These are phyloP conservation scores for Plantago elongata DNA, from an alignment of 257 asterid species.

Conservation along the genomic window DNA sequence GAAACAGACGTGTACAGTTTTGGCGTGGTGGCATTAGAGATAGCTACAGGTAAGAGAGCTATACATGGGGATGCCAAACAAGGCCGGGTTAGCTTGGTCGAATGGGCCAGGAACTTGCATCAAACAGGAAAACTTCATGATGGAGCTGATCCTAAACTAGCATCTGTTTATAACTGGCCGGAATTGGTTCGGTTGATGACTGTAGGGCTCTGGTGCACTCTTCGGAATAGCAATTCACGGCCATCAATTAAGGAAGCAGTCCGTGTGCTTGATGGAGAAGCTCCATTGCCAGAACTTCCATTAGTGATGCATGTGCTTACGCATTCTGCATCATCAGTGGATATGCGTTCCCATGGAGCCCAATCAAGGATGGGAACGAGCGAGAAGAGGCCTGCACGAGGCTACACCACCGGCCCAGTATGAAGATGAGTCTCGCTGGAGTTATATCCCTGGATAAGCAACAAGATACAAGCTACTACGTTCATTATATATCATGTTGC, in stretches of 20 bases:
- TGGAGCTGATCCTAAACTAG: slow-evolving; percentile 27
- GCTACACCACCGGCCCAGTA: too few relatives aligned
- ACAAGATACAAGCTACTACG: too few relatives aligned
- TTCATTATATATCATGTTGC: too few relatives aligned
- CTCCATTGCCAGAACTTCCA: slow-evolving; percentile 22
- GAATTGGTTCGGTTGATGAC: slow-evolving; percentile 24
- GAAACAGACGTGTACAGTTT: slow-evolving; percentile 21
- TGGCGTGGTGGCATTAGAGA: slow-evolving; percentile 7
- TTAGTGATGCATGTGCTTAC: not conserved
- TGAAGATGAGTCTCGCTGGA: too few relatives aligned
- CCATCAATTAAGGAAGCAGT: slow-evolving; percentile 34
- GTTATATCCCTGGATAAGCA: too few relatives aligned
- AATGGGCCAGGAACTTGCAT: slow-evolving; percentile 31
- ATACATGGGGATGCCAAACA: slow-evolving; percentile 2
- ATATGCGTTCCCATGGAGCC: too few relatives aligned
- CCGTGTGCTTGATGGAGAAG: slow-evolving; percentile 30
- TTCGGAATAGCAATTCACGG: slow-evolving; percentile 24
- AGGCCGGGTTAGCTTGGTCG: slow-evolving; percentile 16
- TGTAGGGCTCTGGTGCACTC: slow-evolving; percentile 38
- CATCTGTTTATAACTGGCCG: slow-evolving; percentile 3
- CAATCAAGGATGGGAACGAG: too few relatives aligned
- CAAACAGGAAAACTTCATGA: slow-evolving; percentile 22
- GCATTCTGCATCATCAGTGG: too few relatives aligned
- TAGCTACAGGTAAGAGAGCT: slow-evolving; percentile 10
- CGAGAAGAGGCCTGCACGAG: too few relatives aligned